Percentiles rank a stretch among this genome's conserved stretches.
phyloP scores from a whole-genome alignment of 2,329 filamentous ascomycete species.

The Alternaria sp. region DNA sequence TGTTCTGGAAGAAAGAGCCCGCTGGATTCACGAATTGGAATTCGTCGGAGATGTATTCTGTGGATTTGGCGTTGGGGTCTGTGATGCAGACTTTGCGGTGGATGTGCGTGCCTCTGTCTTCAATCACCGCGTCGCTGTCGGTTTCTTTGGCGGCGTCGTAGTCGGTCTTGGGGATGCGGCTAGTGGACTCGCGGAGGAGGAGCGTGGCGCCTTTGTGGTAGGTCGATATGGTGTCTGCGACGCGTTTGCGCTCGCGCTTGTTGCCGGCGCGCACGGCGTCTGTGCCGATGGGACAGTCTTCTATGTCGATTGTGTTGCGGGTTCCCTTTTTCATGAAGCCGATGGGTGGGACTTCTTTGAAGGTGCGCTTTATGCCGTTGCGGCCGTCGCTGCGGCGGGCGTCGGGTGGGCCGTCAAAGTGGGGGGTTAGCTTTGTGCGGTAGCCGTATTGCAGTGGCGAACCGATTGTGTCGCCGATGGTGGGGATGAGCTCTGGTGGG shows the following conservation, averaged over 20 bases:
- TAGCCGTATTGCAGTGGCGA: constrained; percentile 93
- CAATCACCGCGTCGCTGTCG: constrained; percentile 54
- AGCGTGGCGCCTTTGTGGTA: constrained; percentile 87
- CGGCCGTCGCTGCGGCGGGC: constrained; percentile 55
- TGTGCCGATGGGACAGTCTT: constrained; percentile 96
- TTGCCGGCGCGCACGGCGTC: constrained; percentile 82
- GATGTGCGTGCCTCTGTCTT: constrained; percentile 65
- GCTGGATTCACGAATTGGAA: constrained; percentile 90
- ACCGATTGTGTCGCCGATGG: constrained; percentile 82
- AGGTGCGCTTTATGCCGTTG: constrained; percentile 62
- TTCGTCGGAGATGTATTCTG: constrained; percentile 79
- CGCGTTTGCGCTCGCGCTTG: constrained; percentile 76
- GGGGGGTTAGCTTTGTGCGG: constrained; percentile 94
- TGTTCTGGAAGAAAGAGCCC: constrained; percentile 98
- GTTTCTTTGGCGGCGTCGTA: constrained; percentile 31
- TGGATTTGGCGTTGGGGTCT: constrained; percentile 79
- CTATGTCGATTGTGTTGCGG: constrained; percentile 84
- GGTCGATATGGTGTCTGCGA: constrained; percentile 70
- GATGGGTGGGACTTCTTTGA: constrained; percentile 74
- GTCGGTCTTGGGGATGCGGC: constrained; percentile 62
- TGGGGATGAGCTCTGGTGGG: constrained; percentile 74
- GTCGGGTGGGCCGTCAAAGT: constrained; percentile 80
- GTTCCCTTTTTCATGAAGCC: constrained; percentile 91
- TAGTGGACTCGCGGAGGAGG: constrained; percentile 84
- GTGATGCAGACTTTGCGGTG: constrained; percentile 91